Evolutionary conservation across 192 early-diverging fungal genomes (phyloP), one percentile per base, ranked within the genome.

Genomic region (Chytriomyces sp.): DNA sequence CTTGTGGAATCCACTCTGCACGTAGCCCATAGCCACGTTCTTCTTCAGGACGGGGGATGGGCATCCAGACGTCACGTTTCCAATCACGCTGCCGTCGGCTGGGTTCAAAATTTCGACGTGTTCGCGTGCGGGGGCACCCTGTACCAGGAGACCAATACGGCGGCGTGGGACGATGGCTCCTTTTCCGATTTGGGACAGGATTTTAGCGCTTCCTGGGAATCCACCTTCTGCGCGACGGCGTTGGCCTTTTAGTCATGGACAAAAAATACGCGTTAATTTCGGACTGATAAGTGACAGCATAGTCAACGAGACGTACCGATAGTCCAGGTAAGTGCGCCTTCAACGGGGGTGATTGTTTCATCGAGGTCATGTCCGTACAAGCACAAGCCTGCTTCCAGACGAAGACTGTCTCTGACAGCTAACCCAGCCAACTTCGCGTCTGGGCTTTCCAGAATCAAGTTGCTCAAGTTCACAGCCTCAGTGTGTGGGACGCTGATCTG

Each of bases 1-100:
- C 90, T 98, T 98, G 85, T 95, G 93, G 83, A 90, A 87, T 9
- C 96, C 95, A 72, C 89, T 89, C 81, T 90, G 85, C 50, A 99
- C 94, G 75, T 97, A 97, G 0, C 92, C 97, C 96, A 99, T 99
- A 13, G 96, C 97, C 74, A 99, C 86, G 86, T 99, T 99, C 86
- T 96, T 93, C 85, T 95, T 94, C 49, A 96, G 87, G 4, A 90
- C 89, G 3, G 97, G 97, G 6, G 92, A 91, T 35, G 97, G 97
- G 75, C 93, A 92, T 13, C 97, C 97, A 9, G 89, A 91, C n/a
- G 97, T 99, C 62, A 99, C 86, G 49, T 86, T 91, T 57, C 97
- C 97, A 74, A 95, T 86, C 61, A 86, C 79, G 43, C 86, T 85
- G 45, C 90, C 91, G 6, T 75, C 73, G 0, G 90, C 88, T 18